Evolutionary conservation across 768 basidiomycete species (phyloP), one percentile per base, ranked within the genome.

Genomic region (Coprinopsis marcescibilis): DNA sequence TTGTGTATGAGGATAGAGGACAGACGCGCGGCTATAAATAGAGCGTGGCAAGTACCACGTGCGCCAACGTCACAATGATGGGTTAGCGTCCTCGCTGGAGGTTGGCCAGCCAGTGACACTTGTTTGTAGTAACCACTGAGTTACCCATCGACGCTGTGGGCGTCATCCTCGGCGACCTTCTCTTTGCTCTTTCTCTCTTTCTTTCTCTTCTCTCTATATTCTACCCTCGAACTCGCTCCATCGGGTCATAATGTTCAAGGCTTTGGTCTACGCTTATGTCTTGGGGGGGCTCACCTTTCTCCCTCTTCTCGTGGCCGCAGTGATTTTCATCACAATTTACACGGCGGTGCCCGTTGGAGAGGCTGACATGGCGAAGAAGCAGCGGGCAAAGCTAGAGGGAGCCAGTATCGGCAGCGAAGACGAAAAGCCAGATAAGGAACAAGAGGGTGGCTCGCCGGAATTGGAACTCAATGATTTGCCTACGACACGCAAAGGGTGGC

Each of bases 201-300:
- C 24, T 29, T 25, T 40, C 47, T 12, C 42, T 36, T 39, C 48
- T 38, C 30, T 21, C 42, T 29, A 40, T 34, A 19, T 40, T 12
- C 45, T 17, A 42, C 47, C 46, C 45, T 52, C 45, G 24, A 33
- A 37, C 19, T 43, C 49, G 46, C 51, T 44, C 21, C 52, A 35
- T 38, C 54, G 34, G 40, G 52, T 49, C 52, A 59, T 49, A 52
- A 88, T 89, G 87, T 76, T 89, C 55, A 82, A 75, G 59, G 77
- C 84, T 2, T 65, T 92, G 42, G 55, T 90, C 52, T 83, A 94
- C 60, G 86, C 86, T 26, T 96, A 96, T 65, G 66, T 96, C 50
- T 71, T 96, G 35, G 94, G 94, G 45, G 94, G 92, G 35, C 50
- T 96, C 52, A 95, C 94, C 2, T 87, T 95, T 64, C 69, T 96